Base-by-base conservation (phyloP, 129 eudicot genomes). In the Deinandra increscens region DNA sequence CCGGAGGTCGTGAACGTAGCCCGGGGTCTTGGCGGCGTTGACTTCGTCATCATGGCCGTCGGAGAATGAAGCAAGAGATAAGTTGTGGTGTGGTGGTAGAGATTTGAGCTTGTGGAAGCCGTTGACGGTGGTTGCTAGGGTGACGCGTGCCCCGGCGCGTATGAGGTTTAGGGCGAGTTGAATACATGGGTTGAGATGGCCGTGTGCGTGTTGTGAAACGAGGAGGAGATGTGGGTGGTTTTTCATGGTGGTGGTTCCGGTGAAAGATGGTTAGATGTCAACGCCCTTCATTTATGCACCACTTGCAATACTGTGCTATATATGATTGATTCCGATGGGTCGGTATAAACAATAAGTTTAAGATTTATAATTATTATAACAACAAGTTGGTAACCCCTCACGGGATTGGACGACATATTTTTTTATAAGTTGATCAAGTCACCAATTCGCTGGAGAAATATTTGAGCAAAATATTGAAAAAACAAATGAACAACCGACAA, bases 171-270 rank as follows among this genome's bases (percentile, higher is more conserved):
- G 71, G 68, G 92, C 85, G n/a, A 85, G 80, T n/a, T 83, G 81
- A 29, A 89, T 81, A 18, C 80, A 69, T 17, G 96, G 92, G 77
- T 89, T 89, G 44, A 86, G 70, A 68, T 89, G 92, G 71, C 96
- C 84, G 51, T 88, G 88, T 11, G 58, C 68, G 0, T 84, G 80
- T 62, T 72, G 77, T 11, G 73, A 58, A 12, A 80, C 44, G 15
- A 89, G 49, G 7, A 89, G 87, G 71, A 83, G 48, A 44, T 86
- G 92, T 26, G 60, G 84, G 59, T 75, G 75, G 49, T 12, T 26
- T 39, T n/a, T n/a, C n/a, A n/a, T n/a, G n/a, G 64, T 66, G 70
- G 15, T 61, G 29, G 26, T 15, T 62, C 15, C 7, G 48, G 43
- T 37, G 7, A 37, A 1, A 1, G 49, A n/a, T 17, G 18, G n/a